These are phyloP conservation scores for Epichloe sibirici DNA, from an alignment of 2,329 filamentous ascomycete genomes.

Conservation along the genomic window DNA sequence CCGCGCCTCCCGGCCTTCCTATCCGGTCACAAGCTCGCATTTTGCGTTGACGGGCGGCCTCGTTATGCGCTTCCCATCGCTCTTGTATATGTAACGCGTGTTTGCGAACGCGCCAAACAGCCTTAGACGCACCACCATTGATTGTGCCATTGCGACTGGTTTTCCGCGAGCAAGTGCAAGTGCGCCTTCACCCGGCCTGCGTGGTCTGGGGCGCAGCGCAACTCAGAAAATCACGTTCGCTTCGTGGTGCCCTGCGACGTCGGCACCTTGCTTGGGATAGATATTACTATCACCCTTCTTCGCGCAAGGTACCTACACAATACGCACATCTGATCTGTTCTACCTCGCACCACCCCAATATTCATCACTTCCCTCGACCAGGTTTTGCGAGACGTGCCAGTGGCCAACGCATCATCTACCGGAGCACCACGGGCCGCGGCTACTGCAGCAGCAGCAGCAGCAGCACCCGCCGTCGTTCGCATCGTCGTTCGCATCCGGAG, in stretches of 20 bases:
- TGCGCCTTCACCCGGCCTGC: neutral
- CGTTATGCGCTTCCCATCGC: neutral
- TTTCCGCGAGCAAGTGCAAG: constrained; percentile 5
- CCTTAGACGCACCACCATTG: neutral
- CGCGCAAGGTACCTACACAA: constrained; percentile 11
- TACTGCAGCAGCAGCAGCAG: neutral
- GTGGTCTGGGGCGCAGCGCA: neutral
- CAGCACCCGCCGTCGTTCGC: neutral
- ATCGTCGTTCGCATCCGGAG: neutral
- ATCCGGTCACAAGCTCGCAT: neutral
- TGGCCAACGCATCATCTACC: constrained; percentile 6
- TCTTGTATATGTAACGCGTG: neutral
- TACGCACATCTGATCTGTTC: constrained; percentile 9
- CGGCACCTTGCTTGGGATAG: neutral
- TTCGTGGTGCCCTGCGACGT: neutral
- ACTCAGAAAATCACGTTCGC: neutral
- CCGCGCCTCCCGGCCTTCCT: neutral
- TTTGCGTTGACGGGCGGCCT: neutral
- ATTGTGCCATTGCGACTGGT: neutral
- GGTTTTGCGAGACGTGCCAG: neutral
- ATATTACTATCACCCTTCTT: neutral
- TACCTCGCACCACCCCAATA: constrained; percentile 2
- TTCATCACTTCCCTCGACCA: constrained; percentile 8
- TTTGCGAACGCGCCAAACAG: neutral
- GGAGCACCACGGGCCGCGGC: neutral